These are phyloP conservation scores for Juncus inflexus DNA, from an alignment of 176 grass and related monocot genomes.

Conservation along the genomic window DNA sequence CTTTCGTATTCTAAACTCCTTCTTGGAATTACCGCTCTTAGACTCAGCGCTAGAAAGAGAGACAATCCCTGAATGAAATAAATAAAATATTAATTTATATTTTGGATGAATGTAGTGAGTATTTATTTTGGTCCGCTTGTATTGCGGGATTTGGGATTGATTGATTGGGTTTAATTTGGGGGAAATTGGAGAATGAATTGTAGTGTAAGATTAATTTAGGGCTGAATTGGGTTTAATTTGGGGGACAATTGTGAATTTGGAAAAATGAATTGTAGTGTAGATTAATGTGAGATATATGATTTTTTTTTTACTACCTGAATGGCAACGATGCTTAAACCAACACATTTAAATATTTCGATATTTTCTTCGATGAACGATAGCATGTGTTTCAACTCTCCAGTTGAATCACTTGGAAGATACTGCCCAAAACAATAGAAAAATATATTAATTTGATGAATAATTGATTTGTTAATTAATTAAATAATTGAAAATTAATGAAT, in stretches of 20 bases:
- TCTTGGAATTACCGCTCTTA: slow-evolving; percentile 45
- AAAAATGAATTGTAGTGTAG: background rate
- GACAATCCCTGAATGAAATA: slow-evolving; percentile 46
- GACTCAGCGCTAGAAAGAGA: slow-evolving; percentile 60
- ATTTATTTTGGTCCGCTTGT: background rate
- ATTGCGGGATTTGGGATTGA: no score
- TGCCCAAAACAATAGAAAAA: slow-evolving; percentile 26
- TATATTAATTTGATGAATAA: background rate
- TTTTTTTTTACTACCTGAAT: slow-evolving; percentile 40
- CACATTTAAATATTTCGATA: slow-evolving; percentile 60
- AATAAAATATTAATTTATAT: background rate
- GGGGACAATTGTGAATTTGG: background rate
- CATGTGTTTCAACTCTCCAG: slow-evolving; percentile 60
- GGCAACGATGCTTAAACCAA: slow-evolving; percentile 40
- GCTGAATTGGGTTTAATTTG: background rate
- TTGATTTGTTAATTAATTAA: background rate
- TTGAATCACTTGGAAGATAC: slow-evolving; percentile 74
- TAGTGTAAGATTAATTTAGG: no score
- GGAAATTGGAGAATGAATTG: background rate
- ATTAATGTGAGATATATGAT: background rate
- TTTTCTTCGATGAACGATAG: slow-evolving; percentile 61
- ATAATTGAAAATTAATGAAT: background rate
- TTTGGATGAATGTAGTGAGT: background rate
- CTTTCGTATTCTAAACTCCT: slow-evolving; percentile 54
- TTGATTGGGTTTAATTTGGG: background rate